A percentile compares a stretch with the other conserved stretches of the same genome.
Conservation (phyloP, 257 asterid species). For the Nemophila menziesii region DNA sequence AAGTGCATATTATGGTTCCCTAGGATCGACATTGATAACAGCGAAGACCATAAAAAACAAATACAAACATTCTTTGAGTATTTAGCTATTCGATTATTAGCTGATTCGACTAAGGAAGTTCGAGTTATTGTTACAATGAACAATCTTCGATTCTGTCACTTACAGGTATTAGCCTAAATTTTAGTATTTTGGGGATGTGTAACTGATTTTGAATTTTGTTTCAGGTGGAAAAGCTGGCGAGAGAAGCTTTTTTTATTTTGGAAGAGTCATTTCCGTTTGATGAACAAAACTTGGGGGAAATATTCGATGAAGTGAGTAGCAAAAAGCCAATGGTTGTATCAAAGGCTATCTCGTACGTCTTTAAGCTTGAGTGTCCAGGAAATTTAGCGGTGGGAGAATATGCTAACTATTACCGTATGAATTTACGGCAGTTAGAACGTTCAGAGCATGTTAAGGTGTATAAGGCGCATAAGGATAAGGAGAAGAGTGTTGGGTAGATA, state of each 20-base stretch:
- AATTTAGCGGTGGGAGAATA: conserved; percentile 27
- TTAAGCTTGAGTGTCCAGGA: conserved; percentile 38
- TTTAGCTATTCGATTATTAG: conserved; percentile 59
- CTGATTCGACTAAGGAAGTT: conserved; percentile 40
- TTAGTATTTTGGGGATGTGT: neutral
- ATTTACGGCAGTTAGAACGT: conserved; percentile 11
- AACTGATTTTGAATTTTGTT: conserved; percentile 8
- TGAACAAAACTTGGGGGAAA: conserved; percentile 50
- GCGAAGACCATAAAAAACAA: conserved; percentile 28
- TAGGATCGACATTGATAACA: conserved; percentile 30
- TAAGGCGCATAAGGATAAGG: too few species aligned
- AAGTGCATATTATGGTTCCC: conserved; percentile 85
- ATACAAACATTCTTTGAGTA: conserved; percentile 47
- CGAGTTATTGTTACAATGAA: conserved; percentile 64
- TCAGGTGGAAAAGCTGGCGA: conserved; percentile 76
- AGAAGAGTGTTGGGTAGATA: neutral
- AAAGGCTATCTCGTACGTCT: conserved; percentile 60
- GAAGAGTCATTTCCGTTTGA: conserved; percentile 52
- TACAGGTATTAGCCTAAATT: conserved; percentile 39
- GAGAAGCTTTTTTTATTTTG: conserved; percentile 70
- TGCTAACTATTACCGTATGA: conserved; percentile 10
- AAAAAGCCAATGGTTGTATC: conserved; percentile 36
- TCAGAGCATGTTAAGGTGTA: neutral
- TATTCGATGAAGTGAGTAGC: conserved; percentile 32
- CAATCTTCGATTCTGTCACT: conserved; percentile 62